phyloP scores from a whole-genome alignment of 208 protist genomes.

The Kentomonas sorsogonicus region DNA sequence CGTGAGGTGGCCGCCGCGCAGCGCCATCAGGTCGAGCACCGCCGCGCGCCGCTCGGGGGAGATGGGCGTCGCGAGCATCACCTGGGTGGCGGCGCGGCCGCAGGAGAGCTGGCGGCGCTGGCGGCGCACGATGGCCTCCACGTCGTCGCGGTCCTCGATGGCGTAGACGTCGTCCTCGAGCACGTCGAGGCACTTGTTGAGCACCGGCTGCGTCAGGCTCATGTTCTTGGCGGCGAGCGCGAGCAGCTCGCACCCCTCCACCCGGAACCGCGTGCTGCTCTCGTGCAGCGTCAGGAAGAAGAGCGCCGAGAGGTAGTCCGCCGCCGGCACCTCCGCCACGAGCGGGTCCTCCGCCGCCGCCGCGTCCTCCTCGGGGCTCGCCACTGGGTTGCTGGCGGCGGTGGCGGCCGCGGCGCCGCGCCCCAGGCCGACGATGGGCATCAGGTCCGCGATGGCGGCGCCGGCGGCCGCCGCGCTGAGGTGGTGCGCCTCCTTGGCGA shows the following conservation, averaged over 20 bases:
- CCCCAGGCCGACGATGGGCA: slow-evolving; percentile 32
- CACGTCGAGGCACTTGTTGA: slow-evolving; percentile 65
- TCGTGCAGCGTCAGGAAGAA: slow-evolving; percentile 59
- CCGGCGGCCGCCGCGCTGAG: slow-evolving; percentile 8
- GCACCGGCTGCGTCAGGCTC: slow-evolving; percentile 46
- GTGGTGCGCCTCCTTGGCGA: slow-evolving; percentile 50
- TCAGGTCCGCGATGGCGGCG: slow-evolving; percentile 14
- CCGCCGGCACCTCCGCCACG: slow-evolving; percentile 19
- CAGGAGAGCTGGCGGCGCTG: slow-evolving; percentile 71
- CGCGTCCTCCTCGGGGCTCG: neutral
- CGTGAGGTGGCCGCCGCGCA: slow-evolving; percentile 62
- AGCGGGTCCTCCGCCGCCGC: slow-evolving; percentile 18
- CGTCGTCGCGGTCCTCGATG: slow-evolving; percentile 39
- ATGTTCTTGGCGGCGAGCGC: slow-evolving; percentile 66
- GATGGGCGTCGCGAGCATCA: slow-evolving; percentile 53
- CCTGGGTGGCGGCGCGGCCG: slow-evolving; percentile 56
- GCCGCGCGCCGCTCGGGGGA: slow-evolving; percentile 30
- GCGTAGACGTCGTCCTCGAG: slow-evolving; percentile 63
- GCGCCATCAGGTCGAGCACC: slow-evolving; percentile 45
- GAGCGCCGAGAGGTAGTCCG: slow-evolving; percentile 49
- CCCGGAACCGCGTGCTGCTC: slow-evolving; percentile 43
- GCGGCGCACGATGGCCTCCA: slow-evolving; percentile 20
- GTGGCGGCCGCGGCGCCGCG: slow-evolving; percentile 1
- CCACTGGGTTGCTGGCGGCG: neutral
- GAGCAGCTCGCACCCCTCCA: slow-evolving; percentile 75